These are phyloP conservation scores for Quercus robur DNA, from an alignment of 306 rosid genomes.

Conservation along the genomic window DNA sequence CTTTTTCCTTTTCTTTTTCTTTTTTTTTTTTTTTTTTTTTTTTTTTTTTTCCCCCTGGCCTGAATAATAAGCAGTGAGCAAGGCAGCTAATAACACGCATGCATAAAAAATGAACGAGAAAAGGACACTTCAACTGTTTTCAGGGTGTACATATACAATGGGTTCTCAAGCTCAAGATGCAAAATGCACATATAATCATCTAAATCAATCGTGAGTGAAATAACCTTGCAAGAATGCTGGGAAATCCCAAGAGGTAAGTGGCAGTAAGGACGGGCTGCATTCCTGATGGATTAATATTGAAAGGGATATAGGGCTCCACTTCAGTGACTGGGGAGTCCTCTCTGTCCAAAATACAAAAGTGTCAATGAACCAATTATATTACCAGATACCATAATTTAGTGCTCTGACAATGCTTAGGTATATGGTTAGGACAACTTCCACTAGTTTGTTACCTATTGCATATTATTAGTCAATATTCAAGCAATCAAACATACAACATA, in stretches of 20 bases:
- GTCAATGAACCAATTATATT: slow-evolving; percentile 17
- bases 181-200: background rate
- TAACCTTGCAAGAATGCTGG: slow-evolving; percentile 83
- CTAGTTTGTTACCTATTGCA: background rate
- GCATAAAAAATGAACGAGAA: slow-evolving; percentile 8
- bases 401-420: slow-evolving; percentile 11
- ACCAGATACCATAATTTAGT: slow-evolving; percentile 6
- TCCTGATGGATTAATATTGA: slow-evolving; percentile 94
- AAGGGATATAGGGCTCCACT: slow-evolving; percentile 98
- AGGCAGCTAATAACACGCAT: slow-evolving; percentile 16
- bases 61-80: background rate
- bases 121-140: background rate
- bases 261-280: slow-evolving; percentile 99
- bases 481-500: background rate
- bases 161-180: background rate
- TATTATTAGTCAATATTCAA: background rate
- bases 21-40: no score
- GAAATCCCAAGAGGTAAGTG: slow-evolving; percentile 92
- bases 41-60: background rate
- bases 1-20: background rate
- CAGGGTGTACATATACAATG: background rate
- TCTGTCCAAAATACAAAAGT: slow-evolving; percentile 46
- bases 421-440: slow-evolving; percentile 6
- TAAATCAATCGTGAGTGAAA: background rate
- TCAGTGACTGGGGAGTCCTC: slow-evolving; percentile 93